Evolutionary conservation across 2,329 filamentous ascomycete genomes (phyloP).

Genomic region (Thielaviopsis punctulata): DNA sequence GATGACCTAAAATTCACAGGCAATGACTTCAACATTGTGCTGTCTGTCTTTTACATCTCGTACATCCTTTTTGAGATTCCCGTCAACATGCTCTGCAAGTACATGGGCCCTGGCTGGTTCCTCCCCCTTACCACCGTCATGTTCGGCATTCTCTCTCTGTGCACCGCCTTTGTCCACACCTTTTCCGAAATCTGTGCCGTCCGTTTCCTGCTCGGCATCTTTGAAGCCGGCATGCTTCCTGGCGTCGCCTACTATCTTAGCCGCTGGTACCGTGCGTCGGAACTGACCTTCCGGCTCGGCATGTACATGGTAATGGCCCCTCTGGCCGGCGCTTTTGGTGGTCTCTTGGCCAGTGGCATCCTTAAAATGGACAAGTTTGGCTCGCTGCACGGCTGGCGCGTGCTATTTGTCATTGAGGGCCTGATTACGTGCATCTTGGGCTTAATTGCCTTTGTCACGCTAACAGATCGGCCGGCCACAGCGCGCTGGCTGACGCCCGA

Average conservation of each 20-base stretch:
- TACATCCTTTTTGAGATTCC: slow-evolving; percentile 62
- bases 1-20: slow-evolving; percentile 39
- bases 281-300: slow-evolving; percentile 49
- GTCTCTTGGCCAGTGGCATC: slow-evolving; percentile 47
- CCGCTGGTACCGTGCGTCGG: slow-evolving; percentile 52
- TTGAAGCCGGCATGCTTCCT: slow-evolving; percentile 58
- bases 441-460: slow-evolving; percentile 42
- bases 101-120: slow-evolving; percentile 55
- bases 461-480: slow-evolving; percentile 52
- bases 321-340: slow-evolving; percentile 54
- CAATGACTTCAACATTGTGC: slow-evolving; percentile 52
- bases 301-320: slow-evolving; percentile 56
- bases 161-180: slow-evolving; percentile 46
- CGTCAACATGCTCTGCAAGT: slow-evolving; percentile 50
- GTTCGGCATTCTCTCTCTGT: slow-evolving; percentile 47
- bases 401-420: slow-evolving; percentile 56
- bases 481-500: slow-evolving; percentile 47
- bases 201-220: slow-evolving; percentile 49
- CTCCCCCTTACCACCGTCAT: slow-evolving; percentile 43
- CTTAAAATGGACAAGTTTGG: slow-evolving; percentile 43
- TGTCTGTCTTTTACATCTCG: slow-evolving; percentile 54
- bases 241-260: slow-evolving; percentile 59
- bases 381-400: slow-evolving; percentile 40
- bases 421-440: slow-evolving; percentile 37
- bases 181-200: slow-evolving; percentile 37